Evolutionary conservation across 2,329 filamentous ascomycete species (phyloP).

Genomic region (Ophiostoma ulmi): DNA sequence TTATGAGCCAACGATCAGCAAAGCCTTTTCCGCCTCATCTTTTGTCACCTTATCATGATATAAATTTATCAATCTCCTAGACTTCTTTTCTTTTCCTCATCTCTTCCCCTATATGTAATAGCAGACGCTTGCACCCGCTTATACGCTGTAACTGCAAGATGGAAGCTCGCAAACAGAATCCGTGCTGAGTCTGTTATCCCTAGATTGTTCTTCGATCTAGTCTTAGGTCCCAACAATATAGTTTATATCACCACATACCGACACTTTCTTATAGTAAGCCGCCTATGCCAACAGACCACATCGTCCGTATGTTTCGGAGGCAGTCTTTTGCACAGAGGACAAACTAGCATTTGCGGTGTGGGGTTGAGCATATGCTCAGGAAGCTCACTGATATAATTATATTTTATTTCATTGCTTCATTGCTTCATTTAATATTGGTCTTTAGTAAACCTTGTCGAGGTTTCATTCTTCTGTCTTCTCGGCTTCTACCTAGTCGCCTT

Average conservation of each 20-base stretch:
- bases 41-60: neutral
- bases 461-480: neutral
- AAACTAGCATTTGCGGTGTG: neutral
- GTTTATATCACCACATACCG: neutral
- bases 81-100: neutral
- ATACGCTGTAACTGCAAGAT: neutral
- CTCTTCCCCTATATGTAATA: neutral
- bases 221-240: neutral
- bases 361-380: neutral
- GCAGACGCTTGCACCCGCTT: neutral
- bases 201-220: neutral
- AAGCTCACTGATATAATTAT: neutral
- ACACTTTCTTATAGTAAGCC: neutral
- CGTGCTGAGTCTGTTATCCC: neutral
- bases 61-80: neutral
- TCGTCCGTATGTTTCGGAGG: neutral
- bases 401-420: neutral
- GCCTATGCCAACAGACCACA: neutral
- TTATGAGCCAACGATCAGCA: slow-evolving; percentile 1
- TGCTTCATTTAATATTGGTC: neutral
- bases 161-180: neutral
- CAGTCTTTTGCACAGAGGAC: neutral
- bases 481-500: neutral
- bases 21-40: neutral
- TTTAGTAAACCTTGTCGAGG: slow-evolving; percentile 2